Evolutionary conservation across 1,284 basidiomycete species (phyloP).

Genomic region (Athelia sp.): DNA sequence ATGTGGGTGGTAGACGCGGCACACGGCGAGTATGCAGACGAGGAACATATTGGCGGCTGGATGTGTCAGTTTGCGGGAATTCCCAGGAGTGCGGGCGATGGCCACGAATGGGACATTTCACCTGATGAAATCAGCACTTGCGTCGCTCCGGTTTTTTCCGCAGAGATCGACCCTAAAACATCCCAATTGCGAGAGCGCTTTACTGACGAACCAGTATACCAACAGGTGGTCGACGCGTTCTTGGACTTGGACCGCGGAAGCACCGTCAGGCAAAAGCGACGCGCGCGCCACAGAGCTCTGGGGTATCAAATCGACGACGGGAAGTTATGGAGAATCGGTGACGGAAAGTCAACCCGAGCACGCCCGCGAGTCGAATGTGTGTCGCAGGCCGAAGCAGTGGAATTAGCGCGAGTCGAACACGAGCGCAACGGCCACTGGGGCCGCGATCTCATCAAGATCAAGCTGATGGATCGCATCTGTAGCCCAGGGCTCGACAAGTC

Average conservation of each 20-base stretch:
- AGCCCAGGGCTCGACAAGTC: background rate
- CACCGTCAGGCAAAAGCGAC: background rate
- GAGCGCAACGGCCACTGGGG: background rate
- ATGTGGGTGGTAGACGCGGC: constrained; percentile 15
- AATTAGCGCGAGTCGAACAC: constrained; percentile 8
- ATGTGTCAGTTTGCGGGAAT: no score
- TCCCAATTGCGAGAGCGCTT: constrained; percentile 17
- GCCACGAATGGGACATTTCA: no score
- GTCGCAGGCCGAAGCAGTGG: constrained; percentile 11
- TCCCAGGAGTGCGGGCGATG: no score
- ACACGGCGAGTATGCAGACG: background rate
- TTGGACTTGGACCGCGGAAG: background rate
- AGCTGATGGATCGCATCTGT: background rate
- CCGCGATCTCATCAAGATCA: background rate
- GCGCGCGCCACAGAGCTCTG: constrained; percentile 10
- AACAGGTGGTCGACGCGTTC: constrained; percentile 24
- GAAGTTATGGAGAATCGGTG: constrained; percentile 11
- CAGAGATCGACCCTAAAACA: no score
- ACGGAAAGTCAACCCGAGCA: constrained; percentile 1
- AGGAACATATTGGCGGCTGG: no score
- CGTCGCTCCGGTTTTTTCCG: no score
- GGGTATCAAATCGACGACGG: constrained; percentile 10
- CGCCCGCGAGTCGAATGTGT: constrained; percentile 16
- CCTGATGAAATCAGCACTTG: no score
- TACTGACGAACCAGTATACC: constrained; percentile 19